Conservation (phyloP, 2,329 filamentous ascomycete genomes). For the Beauveria sp. region DNA sequence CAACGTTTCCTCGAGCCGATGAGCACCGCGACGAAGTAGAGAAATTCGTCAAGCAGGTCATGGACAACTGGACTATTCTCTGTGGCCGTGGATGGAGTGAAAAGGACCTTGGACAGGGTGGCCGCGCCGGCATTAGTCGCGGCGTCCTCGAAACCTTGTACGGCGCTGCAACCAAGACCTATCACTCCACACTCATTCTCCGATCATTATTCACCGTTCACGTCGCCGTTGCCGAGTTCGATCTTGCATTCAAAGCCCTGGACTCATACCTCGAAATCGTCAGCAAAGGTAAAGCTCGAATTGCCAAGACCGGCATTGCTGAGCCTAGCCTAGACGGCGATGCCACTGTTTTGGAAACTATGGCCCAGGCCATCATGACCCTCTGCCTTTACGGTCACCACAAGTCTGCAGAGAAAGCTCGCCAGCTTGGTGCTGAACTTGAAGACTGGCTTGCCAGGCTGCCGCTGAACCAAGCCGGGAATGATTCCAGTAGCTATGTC, state of each 20-base stretch:
- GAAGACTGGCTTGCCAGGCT: slow-evolving; percentile 67
- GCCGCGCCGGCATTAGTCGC: slow-evolving; percentile 65
- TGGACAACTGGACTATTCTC: slow-evolving; percentile 78
- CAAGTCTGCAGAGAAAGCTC: slow-evolving; percentile 71
- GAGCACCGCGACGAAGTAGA: slow-evolving; percentile 75
- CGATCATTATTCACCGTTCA: slow-evolving; percentile 84
- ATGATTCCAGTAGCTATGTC: slow-evolving; percentile 32
- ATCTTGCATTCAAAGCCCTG: slow-evolving; percentile 82
- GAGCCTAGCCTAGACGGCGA: slow-evolving; percentile 73
- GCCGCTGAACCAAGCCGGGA: slow-evolving; percentile 25
- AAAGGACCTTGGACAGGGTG: slow-evolving; percentile 71
- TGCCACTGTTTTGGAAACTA: slow-evolving; percentile 65
- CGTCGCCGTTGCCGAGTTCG: slow-evolving; percentile 80
- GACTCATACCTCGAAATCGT: slow-evolving; percentile 89
- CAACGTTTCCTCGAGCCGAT: slow-evolving; percentile 75
- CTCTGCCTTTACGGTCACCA: slow-evolving; percentile 74
- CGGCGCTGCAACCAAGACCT: slow-evolving; percentile 83
- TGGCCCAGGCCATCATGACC: slow-evolving; percentile 70
- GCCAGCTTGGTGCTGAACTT: slow-evolving; percentile 60
- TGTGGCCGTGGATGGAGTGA: slow-evolving; percentile 76
- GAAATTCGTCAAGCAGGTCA: slow-evolving; percentile 68
- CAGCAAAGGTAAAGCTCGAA: slow-evolving; percentile 73
- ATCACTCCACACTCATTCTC: slow-evolving; percentile 85
- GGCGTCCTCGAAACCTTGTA: slow-evolving; percentile 83
- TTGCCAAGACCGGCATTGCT: slow-evolving; percentile 66